Evolutionary conservation across 2,329 filamentous ascomycete genomes (phyloP).

Genomic region (Phyllachora maydis): DNA sequence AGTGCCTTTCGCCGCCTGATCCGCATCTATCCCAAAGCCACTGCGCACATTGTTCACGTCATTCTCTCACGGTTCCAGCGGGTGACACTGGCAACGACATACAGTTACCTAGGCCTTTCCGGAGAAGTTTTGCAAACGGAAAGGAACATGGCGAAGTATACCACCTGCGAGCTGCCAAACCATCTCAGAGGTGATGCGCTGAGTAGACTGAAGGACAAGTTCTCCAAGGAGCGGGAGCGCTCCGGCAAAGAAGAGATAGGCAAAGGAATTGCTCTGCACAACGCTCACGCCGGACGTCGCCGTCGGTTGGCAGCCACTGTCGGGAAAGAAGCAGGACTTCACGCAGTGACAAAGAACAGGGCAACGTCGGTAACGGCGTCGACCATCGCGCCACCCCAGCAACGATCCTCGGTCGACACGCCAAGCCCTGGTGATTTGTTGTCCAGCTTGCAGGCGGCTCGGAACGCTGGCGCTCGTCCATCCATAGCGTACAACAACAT

Average conservation of each 20-base stretch:
- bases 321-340: constrained; percentile 59
- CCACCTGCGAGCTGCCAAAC: constrained; percentile 78
- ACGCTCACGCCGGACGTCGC: constrained; percentile 42
- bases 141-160: constrained; percentile 83
- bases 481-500: too few species aligned
- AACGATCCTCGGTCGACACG: constrained; percentile 21
- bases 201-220: constrained; percentile 79
- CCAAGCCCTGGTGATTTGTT: constrained; percentile 61
- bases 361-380: too few species aligned
- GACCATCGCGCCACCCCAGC: constrained; percentile 18
- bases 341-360: constrained; percentile 34
- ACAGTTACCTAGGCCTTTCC: constrained; percentile 82
- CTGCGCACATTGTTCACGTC: constrained; percentile 92
- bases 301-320: constrained; percentile 55
- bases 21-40: constrained; percentile 85
- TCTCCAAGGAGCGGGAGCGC: constrained; percentile 64
- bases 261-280: constrained; percentile 92
- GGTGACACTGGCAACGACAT: constrained; percentile 84
- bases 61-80: constrained; percentile 87
- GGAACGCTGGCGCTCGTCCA: constrained; percentile 38
- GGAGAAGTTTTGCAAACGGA: constrained; percentile 86
- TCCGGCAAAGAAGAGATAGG: constrained; percentile 60
- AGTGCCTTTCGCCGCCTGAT: constrained; percentile 88
- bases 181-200: constrained; percentile 69
- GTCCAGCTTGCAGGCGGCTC: constrained; percentile 53